phyloP scores from a whole-genome alignment of 305 asterid species.

The Fraxinus sp. region DNA sequence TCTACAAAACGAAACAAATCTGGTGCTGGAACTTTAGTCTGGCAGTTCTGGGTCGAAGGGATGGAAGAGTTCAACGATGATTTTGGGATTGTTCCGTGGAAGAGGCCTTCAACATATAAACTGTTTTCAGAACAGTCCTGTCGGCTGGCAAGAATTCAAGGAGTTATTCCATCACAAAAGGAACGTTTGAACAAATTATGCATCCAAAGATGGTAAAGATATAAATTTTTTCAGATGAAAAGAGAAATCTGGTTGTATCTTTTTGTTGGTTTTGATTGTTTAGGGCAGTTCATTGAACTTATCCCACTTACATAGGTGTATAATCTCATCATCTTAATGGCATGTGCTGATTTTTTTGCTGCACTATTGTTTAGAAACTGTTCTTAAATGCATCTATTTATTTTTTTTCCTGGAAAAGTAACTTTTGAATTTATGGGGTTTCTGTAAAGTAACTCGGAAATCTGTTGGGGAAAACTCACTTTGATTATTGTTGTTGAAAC shows the following conservation, averaged over 20 bases:
- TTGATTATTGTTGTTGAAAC: neutral
- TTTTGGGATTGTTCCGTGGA: conserved; percentile 92
- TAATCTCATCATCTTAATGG: conserved; percentile 28
- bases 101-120: conserved; percentile 56
- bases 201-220: conserved; percentile 27
- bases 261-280: conserved; percentile 30
- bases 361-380: conserved; percentile 18
- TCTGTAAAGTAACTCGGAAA: neutral
- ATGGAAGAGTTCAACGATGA: conserved; percentile 89
- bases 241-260: conserved; percentile 17
- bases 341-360: conserved; percentile 24
- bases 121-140: conserved; percentile 82
- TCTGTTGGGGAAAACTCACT: neutral
- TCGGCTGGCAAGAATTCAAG: conserved; percentile 75
- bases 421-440: neutral
- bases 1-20: conserved; percentile 64
- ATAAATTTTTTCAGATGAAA: conserved; percentile 10
- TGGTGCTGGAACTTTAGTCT: conserved; percentile 78
- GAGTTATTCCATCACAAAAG: conserved; percentile 67
- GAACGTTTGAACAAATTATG: conserved; percentile 63
- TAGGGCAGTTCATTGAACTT: conserved; percentile 12
- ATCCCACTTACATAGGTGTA: conserved; percentile 33
- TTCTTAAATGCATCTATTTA: neutral
- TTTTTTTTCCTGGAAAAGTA: neutral
- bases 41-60: conserved; percentile 92